A percentile compares a stretch with the other conserved stretches of the same genome.
These are phyloP conservation scores for Fusarium anguioides DNA, from an alignment of 2,329 filamentous ascomycete genomes.

Conservation along the genomic window DNA sequence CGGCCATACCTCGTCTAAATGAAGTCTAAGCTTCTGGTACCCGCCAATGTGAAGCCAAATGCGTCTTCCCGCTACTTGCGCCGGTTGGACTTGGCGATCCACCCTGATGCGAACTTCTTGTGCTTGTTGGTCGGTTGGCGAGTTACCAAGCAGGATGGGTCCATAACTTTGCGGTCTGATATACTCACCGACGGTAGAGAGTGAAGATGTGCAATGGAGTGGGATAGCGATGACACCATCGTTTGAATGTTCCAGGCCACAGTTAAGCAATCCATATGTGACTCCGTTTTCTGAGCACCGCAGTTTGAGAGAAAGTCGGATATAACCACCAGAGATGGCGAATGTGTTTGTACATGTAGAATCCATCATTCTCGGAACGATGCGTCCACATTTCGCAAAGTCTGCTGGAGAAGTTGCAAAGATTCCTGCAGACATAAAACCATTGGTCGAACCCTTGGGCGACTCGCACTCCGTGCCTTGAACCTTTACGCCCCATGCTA, in stretches of 20 bases:
- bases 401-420: slow-evolving; percentile 2
- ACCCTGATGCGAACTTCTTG: not conserved
- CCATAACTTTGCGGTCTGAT: not conserved
- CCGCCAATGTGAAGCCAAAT: slow-evolving; percentile 3
- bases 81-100: not conserved
- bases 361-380: not conserved
- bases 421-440: not conserved
- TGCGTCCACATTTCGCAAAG: not conserved
- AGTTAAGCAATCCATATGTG: not conserved
- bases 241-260: not conserved
- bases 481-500: not conserved
- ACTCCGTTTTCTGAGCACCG: no score
- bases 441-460: accelerated
- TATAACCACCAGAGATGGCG: not conserved
- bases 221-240: not conserved
- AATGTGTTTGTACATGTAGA: not conserved
- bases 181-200: not conserved
- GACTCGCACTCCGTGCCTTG: not conserved
- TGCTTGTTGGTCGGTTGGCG: accelerated
- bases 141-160: not conserved
- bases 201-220: not conserved
- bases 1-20: not conserved
- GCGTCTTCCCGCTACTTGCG: accelerated
- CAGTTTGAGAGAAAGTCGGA: not conserved
- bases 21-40: not conserved